Conservation (phyloP, 179 eudicot species). For the Drosera spatulata region DNA sequence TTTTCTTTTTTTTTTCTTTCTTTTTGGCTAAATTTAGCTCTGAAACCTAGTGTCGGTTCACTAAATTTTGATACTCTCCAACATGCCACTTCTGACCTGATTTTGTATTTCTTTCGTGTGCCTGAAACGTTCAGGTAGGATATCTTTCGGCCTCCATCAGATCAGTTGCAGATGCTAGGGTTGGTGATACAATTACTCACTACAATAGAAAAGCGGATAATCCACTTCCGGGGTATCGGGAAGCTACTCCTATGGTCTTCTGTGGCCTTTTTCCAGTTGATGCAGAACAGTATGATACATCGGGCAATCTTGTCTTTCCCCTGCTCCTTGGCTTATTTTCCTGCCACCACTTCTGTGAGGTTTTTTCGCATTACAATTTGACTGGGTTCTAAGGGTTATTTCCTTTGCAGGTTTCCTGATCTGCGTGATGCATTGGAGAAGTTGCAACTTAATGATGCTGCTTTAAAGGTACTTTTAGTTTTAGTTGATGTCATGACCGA, state of each 20-base stretch:
- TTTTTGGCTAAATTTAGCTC: too few relatives aligned
- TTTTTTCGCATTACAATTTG: background rate
- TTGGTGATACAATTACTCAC: constrained; percentile 89
- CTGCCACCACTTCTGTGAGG: background rate
- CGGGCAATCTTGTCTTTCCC: background rate
- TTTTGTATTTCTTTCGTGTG: background rate
- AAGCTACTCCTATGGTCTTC: constrained; percentile 94
- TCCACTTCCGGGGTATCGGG: constrained; percentile 86
- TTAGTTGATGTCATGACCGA: too few relatives aligned
- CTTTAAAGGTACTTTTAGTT: constrained; percentile 49
- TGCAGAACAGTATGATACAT: constrained; percentile 65
- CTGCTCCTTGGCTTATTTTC: background rate
- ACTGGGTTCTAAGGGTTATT: background rate
- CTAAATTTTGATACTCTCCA: too few relatives aligned
- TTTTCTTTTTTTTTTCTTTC: too few relatives aligned
- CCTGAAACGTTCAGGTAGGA: constrained; percentile 55
- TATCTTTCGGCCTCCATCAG: constrained; percentile 91
- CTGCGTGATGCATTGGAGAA: constrained; percentile 96
- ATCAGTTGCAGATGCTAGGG: constrained; percentile 99
- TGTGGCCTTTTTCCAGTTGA: constrained; percentile 96
- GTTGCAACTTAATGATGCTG: constrained; percentile 94
- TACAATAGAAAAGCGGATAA: constrained; percentile 57
- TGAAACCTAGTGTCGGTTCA: too few relatives aligned
- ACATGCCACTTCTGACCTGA: too few relatives aligned
- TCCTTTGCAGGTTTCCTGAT: constrained; percentile 60